These are phyloP conservation scores for Pleurotus platypus DNA, from an alignment of 768 basidiomycete genomes.

Conservation along the genomic window DNA sequence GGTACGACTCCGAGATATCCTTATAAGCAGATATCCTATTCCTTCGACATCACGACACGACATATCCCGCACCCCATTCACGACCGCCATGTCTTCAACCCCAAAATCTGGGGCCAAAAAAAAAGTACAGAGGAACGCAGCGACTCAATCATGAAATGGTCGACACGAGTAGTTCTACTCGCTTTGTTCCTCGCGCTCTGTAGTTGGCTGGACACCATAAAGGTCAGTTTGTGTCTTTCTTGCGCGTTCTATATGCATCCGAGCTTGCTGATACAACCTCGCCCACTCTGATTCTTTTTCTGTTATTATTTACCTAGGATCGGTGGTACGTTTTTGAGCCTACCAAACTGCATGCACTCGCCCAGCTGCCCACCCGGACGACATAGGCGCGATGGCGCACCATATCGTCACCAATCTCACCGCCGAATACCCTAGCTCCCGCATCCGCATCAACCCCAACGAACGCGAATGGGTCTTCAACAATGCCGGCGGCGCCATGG, in stretches of 20 bases:
- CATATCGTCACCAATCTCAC: conserved; percentile 84
- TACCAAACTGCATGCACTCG: conserved; percentile 63
- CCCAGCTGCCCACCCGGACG: conserved; percentile 55
- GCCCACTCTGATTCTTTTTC: not conserved
- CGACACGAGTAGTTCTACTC: conserved; percentile 27
- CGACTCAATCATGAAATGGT: conserved; percentile 29
- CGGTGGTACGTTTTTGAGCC: conserved; percentile 89
- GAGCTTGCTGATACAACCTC: no score
- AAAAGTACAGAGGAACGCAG: not conserved
- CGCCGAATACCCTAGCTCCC: conserved; percentile 51
- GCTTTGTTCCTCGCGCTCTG: conserved; percentile 35
- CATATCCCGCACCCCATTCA: no score
- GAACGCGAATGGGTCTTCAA: conserved; percentile 89
- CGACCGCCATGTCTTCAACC: not conserved
- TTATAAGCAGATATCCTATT: not conserved
- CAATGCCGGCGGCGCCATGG: conserved; percentile 98
- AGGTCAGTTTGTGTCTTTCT: conserved; percentile 32
- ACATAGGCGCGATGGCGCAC: conserved; percentile 70
- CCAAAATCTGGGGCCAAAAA: not conserved
- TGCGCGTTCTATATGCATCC: no score
- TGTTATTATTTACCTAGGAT: conserved; percentile 38
- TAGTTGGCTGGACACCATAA: conserved; percentile 58
- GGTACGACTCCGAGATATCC: not conserved
- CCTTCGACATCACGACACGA: no score
- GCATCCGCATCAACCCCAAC: conserved; percentile 45